phyloP scores from a whole-genome alignment of 176 grass and related monocot species.

The Tuctoria greenei region DNA sequence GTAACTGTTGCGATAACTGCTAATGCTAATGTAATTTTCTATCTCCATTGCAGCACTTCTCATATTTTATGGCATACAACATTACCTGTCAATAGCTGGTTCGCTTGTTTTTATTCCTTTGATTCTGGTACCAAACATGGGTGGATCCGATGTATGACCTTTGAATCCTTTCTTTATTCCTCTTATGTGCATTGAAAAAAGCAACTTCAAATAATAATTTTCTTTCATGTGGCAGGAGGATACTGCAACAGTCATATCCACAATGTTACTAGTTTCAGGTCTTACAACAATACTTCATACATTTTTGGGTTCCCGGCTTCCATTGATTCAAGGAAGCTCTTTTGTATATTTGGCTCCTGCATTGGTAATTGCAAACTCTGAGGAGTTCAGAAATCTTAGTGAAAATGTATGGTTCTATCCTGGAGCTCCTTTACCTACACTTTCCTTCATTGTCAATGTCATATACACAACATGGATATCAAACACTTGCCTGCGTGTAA shows the following conservation, averaged over 20 bases:
- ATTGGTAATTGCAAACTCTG: slow-evolving; percentile 90
- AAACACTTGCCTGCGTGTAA: not conserved
- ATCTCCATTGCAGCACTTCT: slow-evolving; percentile 61
- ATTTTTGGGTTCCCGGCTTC: slow-evolving; percentile 89
- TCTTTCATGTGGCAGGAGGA: slow-evolving; percentile 70
- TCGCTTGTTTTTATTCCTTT: slow-evolving; percentile 98
- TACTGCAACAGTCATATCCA: slow-evolving; percentile 94
- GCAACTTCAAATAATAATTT: slow-evolving; percentile 36
- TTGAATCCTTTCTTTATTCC: slow-evolving; percentile 38
- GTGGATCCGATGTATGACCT: slow-evolving; percentile 86
- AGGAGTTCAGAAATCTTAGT: slow-evolving; percentile 96
- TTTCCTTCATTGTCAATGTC: slow-evolving; percentile 18
- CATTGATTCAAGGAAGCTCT: slow-evolving; percentile 94
- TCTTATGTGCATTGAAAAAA: slow-evolving; percentile 28
- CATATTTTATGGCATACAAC: slow-evolving; percentile 90
- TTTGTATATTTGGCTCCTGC: slow-evolving; percentile 98
- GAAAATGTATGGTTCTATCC: slow-evolving; percentile 66
- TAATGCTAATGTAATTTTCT: slow-evolving; percentile 37
- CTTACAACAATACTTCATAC: slow-evolving; percentile 92
- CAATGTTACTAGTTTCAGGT: slow-evolving; percentile 82
- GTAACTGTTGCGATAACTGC: slow-evolving; percentile 4
- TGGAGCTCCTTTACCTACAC: slow-evolving; percentile 17
- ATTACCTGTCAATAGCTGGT: slow-evolving; percentile 95
- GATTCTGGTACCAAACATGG: slow-evolving; percentile 93
- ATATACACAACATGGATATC: not conserved